Base-by-base conservation (phyloP, 2,329 filamentous ascomycete genomes). In the Camillea tinctor region DNA sequence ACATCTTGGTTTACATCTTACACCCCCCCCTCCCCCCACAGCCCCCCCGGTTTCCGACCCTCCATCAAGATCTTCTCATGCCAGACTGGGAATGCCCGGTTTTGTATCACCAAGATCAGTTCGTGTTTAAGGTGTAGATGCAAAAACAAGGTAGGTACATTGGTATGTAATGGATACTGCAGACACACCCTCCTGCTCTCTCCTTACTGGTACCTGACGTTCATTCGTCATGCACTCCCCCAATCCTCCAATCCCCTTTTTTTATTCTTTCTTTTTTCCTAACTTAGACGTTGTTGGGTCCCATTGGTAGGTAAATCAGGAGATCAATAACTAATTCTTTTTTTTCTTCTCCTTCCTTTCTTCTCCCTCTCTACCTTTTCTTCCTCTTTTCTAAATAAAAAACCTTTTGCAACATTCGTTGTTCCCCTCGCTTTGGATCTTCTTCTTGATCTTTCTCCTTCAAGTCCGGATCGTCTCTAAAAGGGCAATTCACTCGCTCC, bases 401-500 rank as follows among this genome's bases (percentile, higher is more conserved):
- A 50, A 50, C 49, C 21, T 19, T 50, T 21, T 50, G 52, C 57
- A 56, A 61, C 66, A 61, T 60, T 69, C 67, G 63, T 65, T 71
- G 59, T 60, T 65, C 54, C n/a, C 58, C 50, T 57, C 53, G 19
- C 49, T 13, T 21, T 21, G 9, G 19, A 50, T 52, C 26, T 49
- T 57, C 50, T 48, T 48, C 26, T 21, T 66, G 19, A 50, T 52
- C 26, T 49, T 57, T 48, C 44, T 48, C 26, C 19, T 66, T 63
- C 52, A 60, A 55, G 60, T 64, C 65, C 65, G 67, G 61, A 62
- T 15, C 36, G 6, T 44, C 36, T 44, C 17, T 44, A 17, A 44
- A 30, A 57, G 21, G 61, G 66, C 69, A 70, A 64, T 65, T 67
- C 70, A 67, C 66, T 72, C 71, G 71, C 66, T 72, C 63, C 64